Evolutionary conservation across 2,329 filamentous ascomycete species (phyloP).

Genomic region (Didymellaceae sp.): DNA sequence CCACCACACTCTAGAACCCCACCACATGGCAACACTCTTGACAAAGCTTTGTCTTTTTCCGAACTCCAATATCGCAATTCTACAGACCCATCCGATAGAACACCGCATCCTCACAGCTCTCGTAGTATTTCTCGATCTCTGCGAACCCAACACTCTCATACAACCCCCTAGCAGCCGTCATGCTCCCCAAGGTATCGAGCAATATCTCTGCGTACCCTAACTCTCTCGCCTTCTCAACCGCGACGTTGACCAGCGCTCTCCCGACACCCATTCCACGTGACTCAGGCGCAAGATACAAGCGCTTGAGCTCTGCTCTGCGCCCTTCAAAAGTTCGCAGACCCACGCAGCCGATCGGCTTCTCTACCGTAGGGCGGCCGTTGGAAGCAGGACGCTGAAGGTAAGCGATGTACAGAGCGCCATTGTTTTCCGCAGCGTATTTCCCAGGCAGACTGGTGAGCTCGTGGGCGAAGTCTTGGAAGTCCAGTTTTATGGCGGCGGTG

Average conservation of each 20-base stretch:
- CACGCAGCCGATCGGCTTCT: constrained; percentile 57
- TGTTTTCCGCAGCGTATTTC: constrained; percentile 56
- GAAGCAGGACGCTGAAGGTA: constrained; percentile 4
- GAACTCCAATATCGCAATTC: neutral
- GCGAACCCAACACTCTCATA: constrained; percentile 61
- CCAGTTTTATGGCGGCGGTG: constrained; percentile 59
- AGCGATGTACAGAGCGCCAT: constrained; percentile 60
- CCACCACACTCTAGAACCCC: neutral
- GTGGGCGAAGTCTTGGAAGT: constrained; percentile 62
- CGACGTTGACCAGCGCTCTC: constrained; percentile 53
- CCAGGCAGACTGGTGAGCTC: constrained; percentile 63
- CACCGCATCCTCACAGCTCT: constrained; percentile 60
- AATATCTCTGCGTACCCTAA: constrained; percentile 61
- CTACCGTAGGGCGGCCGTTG: neutral
- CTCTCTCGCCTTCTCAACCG: constrained; percentile 54
- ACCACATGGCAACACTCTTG: too few species aligned
- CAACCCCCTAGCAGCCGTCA: constrained; percentile 58
- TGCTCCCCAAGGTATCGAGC: constrained; percentile 62
- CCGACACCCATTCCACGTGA: constrained; percentile 60
- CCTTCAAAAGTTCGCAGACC: constrained; percentile 53
- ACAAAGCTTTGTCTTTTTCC: too few species aligned
- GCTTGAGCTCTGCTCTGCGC: constrained; percentile 62
- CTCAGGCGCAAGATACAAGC: constrained; percentile 59
- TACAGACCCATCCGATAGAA: constrained; percentile 57
- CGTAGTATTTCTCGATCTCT: constrained; percentile 61